Percentiles rank a stretch among this genome's conserved stretches.
phyloP scores from a whole-genome alignment of 2,329 filamentous ascomycete genomes.

The Sarocladiaceae sp. region DNA sequence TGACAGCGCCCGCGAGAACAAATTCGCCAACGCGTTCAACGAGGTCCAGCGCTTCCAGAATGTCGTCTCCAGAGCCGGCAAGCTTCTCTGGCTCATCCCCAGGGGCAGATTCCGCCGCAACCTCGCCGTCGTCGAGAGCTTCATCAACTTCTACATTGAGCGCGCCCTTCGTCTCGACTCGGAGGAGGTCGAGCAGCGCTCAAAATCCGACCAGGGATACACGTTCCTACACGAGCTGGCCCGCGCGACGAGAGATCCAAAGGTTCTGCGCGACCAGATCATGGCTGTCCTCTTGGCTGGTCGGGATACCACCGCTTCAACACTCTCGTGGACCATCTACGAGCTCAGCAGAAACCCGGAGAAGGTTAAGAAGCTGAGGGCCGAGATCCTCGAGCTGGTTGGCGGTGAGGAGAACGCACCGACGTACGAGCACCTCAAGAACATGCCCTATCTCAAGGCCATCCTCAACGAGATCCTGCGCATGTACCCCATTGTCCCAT shows the following conservation, averaged over 20 bases:
- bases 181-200: constrained; percentile 60
- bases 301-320: constrained; percentile 78
- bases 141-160: constrained; percentile 74
- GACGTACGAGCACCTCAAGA: constrained; percentile 76
- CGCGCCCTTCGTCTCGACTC: constrained; percentile 61
- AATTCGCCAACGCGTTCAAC: constrained; percentile 76
- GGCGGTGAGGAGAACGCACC: constrained; percentile 52
- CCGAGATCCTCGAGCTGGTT: constrained; percentile 63
- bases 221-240: constrained; percentile 86
- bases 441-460: constrained; percentile 75
- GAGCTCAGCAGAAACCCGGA: constrained; percentile 69
- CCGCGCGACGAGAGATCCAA: constrained; percentile 65
- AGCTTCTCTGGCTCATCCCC: constrained; percentile 57
- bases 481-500: constrained; percentile 71
- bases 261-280: constrained; percentile 76
- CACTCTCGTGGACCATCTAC: constrained; percentile 76
- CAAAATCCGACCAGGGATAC: constrained; percentile 65
- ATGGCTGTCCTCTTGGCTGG: constrained; percentile 78
- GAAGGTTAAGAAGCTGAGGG: constrained; percentile 60
- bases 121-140: constrained; percentile 65
- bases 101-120: constrained; percentile 55
- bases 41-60: constrained; percentile 72
- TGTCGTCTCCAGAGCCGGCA: constrained; percentile 57
- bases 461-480: constrained; percentile 73
- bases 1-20: constrained; percentile 49